Base-by-base conservation (phyloP, 768 basidiomycete genomes). In the Lactarius sp. region DNA sequence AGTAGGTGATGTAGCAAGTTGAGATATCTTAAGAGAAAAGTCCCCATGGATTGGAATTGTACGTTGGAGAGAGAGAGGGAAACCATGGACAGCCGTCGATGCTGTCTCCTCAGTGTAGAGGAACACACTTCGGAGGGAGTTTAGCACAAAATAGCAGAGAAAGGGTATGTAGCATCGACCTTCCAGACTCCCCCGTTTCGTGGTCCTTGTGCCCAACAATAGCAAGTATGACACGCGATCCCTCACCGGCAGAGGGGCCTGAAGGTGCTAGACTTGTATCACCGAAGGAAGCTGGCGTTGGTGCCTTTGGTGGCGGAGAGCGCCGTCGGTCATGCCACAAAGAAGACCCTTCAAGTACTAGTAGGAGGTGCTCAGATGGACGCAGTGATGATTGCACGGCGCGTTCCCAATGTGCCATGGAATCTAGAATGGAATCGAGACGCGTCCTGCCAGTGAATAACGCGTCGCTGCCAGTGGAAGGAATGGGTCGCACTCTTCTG, bases 21-120 rank as follows among this genome's bases (percentile, higher is more conserved):
- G 66, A 47, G 66, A 67, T 39, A 67, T 65, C n/a, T 46, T 58
- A 27, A 65, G 53, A 22, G 63, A 65, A 27, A 67, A 67, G 2
- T 51, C 46, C 4, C 9, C 31, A 20, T 67, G 55, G 41, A 68
- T 60, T 44, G 67, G 46, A 10, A 68, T 50, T 31, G 59, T 56
- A 27, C 52, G 61, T 7, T 66, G 56, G n/a, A 68, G 67, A 2
- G 52, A n/a, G n/a, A 68, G 60, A 20, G 49, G 57, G 14, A 37
- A 49, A 10, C 52, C 41, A 18, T 34, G 39, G 6, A 13, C 10
- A 1, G 33, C 27, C 2, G 36, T 31, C 9, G 54, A 51, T 36
- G 49, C 18, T 16, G 49, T 14, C 4, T 56, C 10, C 31, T 51
- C 62, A 22, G 20, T 56, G 54, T 65, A 65, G 22, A 65, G 47